These are phyloP conservation scores for Colletotrichum zoysiae DNA, from an alignment of 2,329 filamentous ascomycete genomes.

Conservation along the genomic window DNA sequence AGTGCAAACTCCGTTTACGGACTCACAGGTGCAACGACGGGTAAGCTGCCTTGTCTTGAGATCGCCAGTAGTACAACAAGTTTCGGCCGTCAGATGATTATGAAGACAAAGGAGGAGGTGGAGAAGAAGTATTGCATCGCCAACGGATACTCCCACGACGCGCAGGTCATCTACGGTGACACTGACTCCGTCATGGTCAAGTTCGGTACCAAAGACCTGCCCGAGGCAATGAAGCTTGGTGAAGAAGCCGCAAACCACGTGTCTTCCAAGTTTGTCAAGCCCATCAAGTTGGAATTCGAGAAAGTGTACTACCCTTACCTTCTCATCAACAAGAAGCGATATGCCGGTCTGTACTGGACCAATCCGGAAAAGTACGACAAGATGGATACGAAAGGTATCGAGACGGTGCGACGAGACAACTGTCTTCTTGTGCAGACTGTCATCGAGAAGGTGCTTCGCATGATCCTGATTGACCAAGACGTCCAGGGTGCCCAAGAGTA, in stretches of 20 bases:
- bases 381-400: conserved; percentile 99
- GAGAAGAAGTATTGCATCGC: conserved; percentile 90
- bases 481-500: conserved; percentile 93
- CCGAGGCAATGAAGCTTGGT: conserved; percentile 94
- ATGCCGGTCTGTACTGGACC: conserved; percentile 98
- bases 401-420: conserved; percentile 97
- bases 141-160: conserved; percentile 94
- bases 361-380: conserved; percentile 96
- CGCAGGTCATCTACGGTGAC: conserved; percentile 97
- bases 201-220: conserved; percentile 89
- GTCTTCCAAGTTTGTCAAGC: conserved; percentile 92
- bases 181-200: conserved; percentile 99
- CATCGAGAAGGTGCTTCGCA: conserved; percentile 94
- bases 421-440: conserved; percentile 95
- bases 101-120: conserved; percentile 96
- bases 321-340: conserved; percentile 99
- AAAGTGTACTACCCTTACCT: conserved; percentile 99
- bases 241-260: conserved; percentile 91
- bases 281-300: conserved; percentile 99
- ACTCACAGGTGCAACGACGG: conserved; percentile 93
- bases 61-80: conserved; percentile 98
- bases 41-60: conserved; percentile 92
- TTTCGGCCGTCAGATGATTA: conserved; percentile 99
- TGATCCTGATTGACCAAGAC: conserved; percentile 95
- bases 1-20: conserved; percentile 99